Base-by-base conservation (phyloP, 768 basidiomycete genomes). In the Gelatoporia subvermispora region DNA sequence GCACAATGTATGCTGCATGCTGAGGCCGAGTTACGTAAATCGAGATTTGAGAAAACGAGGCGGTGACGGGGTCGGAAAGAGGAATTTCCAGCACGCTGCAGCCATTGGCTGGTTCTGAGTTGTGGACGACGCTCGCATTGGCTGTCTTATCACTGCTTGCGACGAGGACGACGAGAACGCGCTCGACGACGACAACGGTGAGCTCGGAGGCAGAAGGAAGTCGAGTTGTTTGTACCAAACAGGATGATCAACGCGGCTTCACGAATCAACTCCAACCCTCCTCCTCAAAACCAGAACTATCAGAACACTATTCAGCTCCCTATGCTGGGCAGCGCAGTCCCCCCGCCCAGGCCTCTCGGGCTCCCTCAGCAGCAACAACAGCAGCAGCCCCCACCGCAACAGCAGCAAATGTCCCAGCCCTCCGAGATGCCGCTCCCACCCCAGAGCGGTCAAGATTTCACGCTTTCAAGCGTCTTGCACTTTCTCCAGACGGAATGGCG, bases 401-500 rank as follows among this genome's bases (percentile, higher is more conserved):
- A 82, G 56, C 82, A 85, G 51, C 81, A 79, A 53, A 78, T 75
- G 34, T 71, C 73, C 35, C 71, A 73, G 48, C 74, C 73, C 53
- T 73, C 77, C 57, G 68, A 71, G 49, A 81, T 85, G 46, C 85
- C 83, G 4, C 83, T 83, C 8, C 86, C 85, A 31, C 88, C 88
- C 15, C 86, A 87, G 70, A 90, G 85, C 61, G 88, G 88, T 54
- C 89, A 92, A 66, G 93, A 95, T 68, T 90, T 88, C 67, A 96
- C 86, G 41, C 82, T 98, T 46, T 94, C 93, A 5, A 87, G 82
- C 61, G 93, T 98, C 50, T 77, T 99, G 53, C 96, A 99, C 73
- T 99, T 92, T 67, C 78, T 98, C 44, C 96, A 99, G 72, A 92
- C 91, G 18, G 96, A 99, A 74, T 97, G 94, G 92, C 78, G 96